Evolutionary conservation across 331 rosid genomes (phyloP).

Genomic region (Cucumis variabilis): DNA sequence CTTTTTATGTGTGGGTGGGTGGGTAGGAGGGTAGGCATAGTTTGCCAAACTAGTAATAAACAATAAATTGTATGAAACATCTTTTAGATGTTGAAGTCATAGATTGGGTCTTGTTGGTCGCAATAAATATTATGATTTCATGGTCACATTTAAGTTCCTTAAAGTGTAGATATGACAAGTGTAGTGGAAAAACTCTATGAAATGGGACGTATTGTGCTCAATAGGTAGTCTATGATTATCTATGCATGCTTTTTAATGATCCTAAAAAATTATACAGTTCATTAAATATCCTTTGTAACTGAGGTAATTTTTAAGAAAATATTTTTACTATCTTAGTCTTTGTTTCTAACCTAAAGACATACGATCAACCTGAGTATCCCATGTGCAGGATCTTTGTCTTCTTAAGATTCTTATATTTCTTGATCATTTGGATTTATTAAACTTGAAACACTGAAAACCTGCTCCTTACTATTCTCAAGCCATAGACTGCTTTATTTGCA

Average conservation of each 20-base stretch:
- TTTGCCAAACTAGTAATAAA: background rate
- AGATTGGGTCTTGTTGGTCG: background rate
- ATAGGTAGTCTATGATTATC: background rate
- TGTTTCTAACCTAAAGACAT: too few species aligned
- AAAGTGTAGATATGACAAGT: background rate
- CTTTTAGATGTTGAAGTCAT: background rate
- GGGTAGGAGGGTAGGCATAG: background rate
- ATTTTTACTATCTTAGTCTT: background rate
- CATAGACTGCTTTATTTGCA: conserved; percentile 79
- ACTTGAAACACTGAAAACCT: background rate
- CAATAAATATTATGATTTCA: background rate
- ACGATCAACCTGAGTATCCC: background rate
- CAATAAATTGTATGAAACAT: background rate
- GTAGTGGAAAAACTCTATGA: background rate
- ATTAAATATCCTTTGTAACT: background rate
- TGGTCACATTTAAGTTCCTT: background rate
- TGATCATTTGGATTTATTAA: background rate
- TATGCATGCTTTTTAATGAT: background rate
- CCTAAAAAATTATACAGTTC: background rate
- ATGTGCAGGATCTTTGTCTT: background rate
- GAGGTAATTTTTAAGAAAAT: background rate
- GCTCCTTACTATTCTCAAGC: conserved; percentile 44
- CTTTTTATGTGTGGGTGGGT: too few species aligned
- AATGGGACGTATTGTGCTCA: background rate
- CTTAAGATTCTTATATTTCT: background rate